These are phyloP conservation scores for Solanum chacoense DNA, from an alignment of 305 asterid genomes.

Conservation along the genomic window DNA sequence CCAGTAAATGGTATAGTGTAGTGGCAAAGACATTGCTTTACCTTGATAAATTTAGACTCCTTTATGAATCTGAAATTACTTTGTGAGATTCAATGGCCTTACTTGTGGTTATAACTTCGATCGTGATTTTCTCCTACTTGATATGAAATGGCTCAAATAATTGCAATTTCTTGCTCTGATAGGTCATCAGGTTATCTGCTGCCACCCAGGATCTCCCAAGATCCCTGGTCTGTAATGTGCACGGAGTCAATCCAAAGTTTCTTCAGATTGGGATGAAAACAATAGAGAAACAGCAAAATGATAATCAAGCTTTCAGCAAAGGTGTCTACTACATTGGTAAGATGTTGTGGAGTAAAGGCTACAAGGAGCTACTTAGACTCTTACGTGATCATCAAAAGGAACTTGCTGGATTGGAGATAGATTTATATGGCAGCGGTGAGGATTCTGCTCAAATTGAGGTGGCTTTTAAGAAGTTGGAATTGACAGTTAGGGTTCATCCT, in stretches of 20 bases:
- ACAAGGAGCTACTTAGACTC: constrained; percentile 78
- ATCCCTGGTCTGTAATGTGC: constrained; percentile 84
- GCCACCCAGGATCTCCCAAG: constrained; percentile 98
- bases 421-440: constrained; percentile 88
- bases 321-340: constrained; percentile 94
- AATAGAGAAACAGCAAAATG: constrained; percentile 49
- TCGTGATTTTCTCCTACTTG: not conserved
- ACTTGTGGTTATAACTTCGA: not conserved
- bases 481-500: constrained; percentile 68
- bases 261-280: constrained; percentile 74
- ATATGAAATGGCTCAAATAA: not conserved
- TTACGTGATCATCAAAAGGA: constrained; percentile 66
- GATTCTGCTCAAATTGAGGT: constrained; percentile 73
- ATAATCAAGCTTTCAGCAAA: constrained; percentile 49
- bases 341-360: constrained; percentile 98
- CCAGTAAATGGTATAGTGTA: not conserved
- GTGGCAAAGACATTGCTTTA: not conserved
- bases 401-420: constrained; percentile 60
- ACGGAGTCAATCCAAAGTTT: constrained; percentile 92
- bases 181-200: constrained; percentile 96
- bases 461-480: constrained; percentile 59
- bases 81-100: not conserved
- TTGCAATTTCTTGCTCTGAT: constrained; percentile 3
- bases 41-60: not conserved
- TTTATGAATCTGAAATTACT: not conserved